Evolutionary conservation across 495 filamentous ascomycete genomes (phyloP).

Genomic region (Annulohypoxylon moriforme): DNA sequence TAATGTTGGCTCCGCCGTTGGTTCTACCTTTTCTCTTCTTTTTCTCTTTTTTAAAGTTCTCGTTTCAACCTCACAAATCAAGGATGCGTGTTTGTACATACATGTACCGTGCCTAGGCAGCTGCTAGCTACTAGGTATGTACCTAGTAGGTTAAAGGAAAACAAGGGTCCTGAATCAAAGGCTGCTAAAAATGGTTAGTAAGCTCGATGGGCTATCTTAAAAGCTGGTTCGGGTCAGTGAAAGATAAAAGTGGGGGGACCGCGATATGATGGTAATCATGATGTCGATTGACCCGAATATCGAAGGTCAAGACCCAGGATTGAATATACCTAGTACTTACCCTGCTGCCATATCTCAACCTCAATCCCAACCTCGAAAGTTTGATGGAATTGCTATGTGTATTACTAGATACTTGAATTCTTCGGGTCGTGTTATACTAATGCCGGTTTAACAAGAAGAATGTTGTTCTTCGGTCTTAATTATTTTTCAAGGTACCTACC

Average conservation of each 20-base stretch:
- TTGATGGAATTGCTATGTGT: too few species aligned
- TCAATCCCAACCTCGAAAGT: too few species aligned
- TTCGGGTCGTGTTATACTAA: too few species aligned
- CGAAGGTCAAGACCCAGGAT: not conserved
- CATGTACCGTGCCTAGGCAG: not conserved
- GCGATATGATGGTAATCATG: constrained; percentile 27
- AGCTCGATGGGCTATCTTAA: constrained; percentile 7
- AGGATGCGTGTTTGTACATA: not conserved
- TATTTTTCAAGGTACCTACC: not conserved
- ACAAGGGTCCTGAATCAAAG: constrained; percentile 35
- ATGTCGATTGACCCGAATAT: constrained; percentile 30
- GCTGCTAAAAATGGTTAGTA: constrained; percentile 27
- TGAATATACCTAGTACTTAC: not conserved
- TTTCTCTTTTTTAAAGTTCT: constrained; percentile 5
- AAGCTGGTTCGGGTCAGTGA: constrained; percentile 8
- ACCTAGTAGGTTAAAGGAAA: constrained; percentile 2
- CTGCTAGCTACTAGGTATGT: not conserved
- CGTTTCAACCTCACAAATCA: constrained; percentile 12
- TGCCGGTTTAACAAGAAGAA: not conserved
- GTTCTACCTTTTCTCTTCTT: constrained; percentile 3
- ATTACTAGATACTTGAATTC: too few species aligned
- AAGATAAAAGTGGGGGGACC: constrained; percentile 32
- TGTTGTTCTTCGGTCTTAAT: constrained; percentile 3
- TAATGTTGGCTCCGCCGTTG: constrained; percentile 12
- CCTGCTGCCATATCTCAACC: too few species aligned